Percentiles rank a stretch among this genome's conserved stretches.
Conservation (phyloP, 306 rosid genomes). For the Sindora glabra region DNA sequence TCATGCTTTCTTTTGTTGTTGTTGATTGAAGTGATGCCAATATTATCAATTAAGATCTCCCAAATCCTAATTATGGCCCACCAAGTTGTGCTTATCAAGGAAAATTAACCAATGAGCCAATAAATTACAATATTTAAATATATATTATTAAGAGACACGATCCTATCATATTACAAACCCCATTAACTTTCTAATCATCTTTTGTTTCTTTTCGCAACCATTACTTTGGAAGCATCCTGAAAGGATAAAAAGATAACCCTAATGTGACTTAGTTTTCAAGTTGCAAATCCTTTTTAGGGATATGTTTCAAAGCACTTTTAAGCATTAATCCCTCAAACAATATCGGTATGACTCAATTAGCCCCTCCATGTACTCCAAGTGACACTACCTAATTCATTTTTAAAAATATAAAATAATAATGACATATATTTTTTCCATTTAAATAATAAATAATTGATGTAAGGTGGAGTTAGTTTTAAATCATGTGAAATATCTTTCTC, state of each 20-base stretch:
- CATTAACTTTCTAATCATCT: conserved; percentile 57
- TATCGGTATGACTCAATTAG: conserved; percentile 59
- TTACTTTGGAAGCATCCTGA: conserved; percentile 68
- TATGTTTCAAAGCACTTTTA: conserved; percentile 36
- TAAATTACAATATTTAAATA: conserved; percentile 19
- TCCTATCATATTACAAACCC: conserved; percentile 45
- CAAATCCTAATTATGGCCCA: conserved; percentile 64
- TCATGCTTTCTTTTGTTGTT: conserved; percentile 50
- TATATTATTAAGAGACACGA: conserved; percentile 34
- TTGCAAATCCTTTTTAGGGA: conserved; percentile 48
- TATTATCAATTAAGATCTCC: conserved; percentile 73
- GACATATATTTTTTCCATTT: background rate
- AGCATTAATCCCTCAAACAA: conserved; percentile 31
- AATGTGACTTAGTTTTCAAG: conserved; percentile 51
- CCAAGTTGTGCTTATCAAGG: conserved; percentile 61
- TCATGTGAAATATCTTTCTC: conserved; percentile 38
- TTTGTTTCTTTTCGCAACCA: conserved; percentile 64
- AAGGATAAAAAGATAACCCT: conserved; percentile 30
- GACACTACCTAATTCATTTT: conserved; percentile 57
- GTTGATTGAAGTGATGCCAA: conserved; percentile 79
- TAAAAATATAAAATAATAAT: too few species aligned
- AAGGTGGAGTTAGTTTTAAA: conserved; percentile 67
- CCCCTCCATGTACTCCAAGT: conserved; percentile 47
- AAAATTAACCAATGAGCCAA: conserved; percentile 31
- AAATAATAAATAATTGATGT: conserved; percentile 20